These are phyloP conservation scores for Globisporangium ultimum DNA, from an alignment of 352 stramenopile species.

Conservation along the genomic window DNA sequence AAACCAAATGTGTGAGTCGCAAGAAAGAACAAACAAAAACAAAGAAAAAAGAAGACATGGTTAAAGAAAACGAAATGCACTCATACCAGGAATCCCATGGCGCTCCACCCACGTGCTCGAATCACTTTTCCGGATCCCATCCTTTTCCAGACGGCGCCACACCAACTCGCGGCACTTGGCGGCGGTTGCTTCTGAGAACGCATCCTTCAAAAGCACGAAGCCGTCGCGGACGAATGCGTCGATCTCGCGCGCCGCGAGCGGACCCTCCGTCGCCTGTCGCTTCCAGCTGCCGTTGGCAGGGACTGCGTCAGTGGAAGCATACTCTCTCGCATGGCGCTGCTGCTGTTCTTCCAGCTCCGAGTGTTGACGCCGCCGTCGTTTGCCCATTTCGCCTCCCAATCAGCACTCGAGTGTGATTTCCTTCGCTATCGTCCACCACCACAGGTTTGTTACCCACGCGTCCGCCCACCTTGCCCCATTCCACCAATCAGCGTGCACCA, in stretches of 20 bases:
- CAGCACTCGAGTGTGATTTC: constrained; percentile 1
- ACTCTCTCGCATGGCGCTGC: not conserved
- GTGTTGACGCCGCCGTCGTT: constrained; percentile 4
- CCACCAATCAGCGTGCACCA: not conserved
- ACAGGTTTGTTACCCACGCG: constrained; percentile 6
- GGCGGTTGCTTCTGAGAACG: constrained; percentile 44
- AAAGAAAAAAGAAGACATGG: not conserved
- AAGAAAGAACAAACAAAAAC: constrained; percentile 1
- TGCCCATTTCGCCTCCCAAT: constrained; percentile 1
- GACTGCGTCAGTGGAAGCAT: not conserved
- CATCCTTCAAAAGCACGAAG: constrained; percentile 59
- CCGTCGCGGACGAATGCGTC: constrained; percentile 60
- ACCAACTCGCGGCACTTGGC: constrained; percentile 42
- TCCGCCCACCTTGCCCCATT: not conserved
- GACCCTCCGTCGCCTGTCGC: constrained; percentile 8
- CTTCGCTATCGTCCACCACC: not conserved
- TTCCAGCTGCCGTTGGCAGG: not conserved
- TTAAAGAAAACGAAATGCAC: not conserved
- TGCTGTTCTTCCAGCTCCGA: not conserved
- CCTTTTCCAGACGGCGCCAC: constrained; percentile 30
- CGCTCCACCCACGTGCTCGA: constrained; percentile 52
- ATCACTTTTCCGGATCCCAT: constrained; percentile 37
- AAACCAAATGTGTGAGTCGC: not conserved
- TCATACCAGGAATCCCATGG: constrained; percentile 45
- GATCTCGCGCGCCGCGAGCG: constrained; percentile 31